Percentiles rank a stretch among this genome's conserved stretches.
Evolutionary conservation across 2,329 filamentous ascomycete genomes (phyloP).

Genomic region (Trichoderma arundinaceum): DNA sequence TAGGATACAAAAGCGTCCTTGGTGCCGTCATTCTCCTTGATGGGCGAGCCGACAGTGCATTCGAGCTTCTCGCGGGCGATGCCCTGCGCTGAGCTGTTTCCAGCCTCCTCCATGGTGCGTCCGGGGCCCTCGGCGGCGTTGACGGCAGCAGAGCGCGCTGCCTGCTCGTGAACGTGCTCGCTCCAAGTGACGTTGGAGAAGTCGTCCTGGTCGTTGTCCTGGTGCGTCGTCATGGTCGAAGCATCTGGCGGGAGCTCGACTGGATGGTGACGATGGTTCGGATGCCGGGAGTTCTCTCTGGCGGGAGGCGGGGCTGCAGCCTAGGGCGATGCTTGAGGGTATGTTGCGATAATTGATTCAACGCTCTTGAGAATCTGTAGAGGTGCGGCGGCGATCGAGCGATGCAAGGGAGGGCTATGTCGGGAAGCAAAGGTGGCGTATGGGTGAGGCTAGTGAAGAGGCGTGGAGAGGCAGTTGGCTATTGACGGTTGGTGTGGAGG

Average conservation of each 20-base stretch:
- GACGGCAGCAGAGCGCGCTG: conserved; percentile 32
- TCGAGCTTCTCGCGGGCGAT: conserved; percentile 77
- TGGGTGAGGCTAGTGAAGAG: conserved; percentile 24
- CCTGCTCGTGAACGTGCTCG: conserved; percentile 57
- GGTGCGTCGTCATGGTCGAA: conserved; percentile 31
- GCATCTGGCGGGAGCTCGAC: conserved; percentile 15
- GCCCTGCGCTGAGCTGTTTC: conserved; percentile 58
- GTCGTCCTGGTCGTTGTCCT: conserved; percentile 65
- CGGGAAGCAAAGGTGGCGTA: conserved; percentile 1
- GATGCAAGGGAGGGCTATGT: not conserved
- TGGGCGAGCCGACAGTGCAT: conserved; percentile 79
- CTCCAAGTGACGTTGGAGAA: conserved; percentile 86
- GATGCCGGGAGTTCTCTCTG: not conserved
- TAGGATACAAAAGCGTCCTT: conserved; percentile 98
- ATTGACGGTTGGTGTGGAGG: not conserved
- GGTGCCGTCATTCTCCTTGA: conserved; percentile 95
- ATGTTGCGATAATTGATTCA: not conserved
- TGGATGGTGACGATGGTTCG: not conserved
- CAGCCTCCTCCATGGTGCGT: conserved; percentile 51
- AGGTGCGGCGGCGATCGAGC: not conserved
- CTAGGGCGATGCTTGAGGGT: not conserved
- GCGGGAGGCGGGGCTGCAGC: not conserved
- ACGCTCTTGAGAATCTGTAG: not conserved
- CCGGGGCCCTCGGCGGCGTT: conserved; percentile 39
- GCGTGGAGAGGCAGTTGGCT: conserved; percentile 21